Conservation (phyloP, 208 protist species). For the Jaenimonas drosophilae region DNA sequence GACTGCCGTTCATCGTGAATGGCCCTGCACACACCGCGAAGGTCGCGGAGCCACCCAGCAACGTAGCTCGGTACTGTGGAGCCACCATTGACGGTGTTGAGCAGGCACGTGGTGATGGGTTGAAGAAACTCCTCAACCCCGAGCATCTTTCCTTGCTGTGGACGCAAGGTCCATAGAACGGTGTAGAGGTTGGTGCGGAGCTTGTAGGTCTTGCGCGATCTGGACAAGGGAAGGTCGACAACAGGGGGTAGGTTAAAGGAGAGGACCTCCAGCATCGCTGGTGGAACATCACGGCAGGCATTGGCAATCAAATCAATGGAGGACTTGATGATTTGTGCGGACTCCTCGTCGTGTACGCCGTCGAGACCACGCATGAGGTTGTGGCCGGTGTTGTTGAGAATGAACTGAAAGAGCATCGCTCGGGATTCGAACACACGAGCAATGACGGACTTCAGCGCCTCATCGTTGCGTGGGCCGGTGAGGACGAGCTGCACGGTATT, state of each 20-base stretch:
- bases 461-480: slow-evolving; percentile 27
- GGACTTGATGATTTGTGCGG: slow-evolving; percentile 46
- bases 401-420: slow-evolving; percentile 71
- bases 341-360: slow-evolving; percentile 34
- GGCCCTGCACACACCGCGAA: slow-evolving; percentile 56
- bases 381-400: slow-evolving; percentile 63
- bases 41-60: slow-evolving; percentile 78
- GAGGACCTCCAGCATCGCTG: slow-evolving; percentile 34
- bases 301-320: slow-evolving; percentile 71
- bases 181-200: slow-evolving; percentile 61
- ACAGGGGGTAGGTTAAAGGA: slow-evolving; percentile 63
- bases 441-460: slow-evolving; percentile 34
- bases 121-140: slow-evolving; percentile 37
- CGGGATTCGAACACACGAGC: slow-evolving; percentile 58
- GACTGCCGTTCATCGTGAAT: slow-evolving; percentile 25
- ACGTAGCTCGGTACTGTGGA: slow-evolving; percentile 43
- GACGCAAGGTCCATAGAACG: slow-evolving; percentile 44
- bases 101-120: slow-evolving; percentile 61
- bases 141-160: background rate
- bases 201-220: slow-evolving; percentile 65
- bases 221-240: slow-evolving; percentile 65
- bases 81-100: slow-evolving; percentile 37
- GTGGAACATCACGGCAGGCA: slow-evolving; percentile 47
- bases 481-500: slow-evolving; percentile 51
- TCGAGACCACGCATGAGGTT: slow-evolving; percentile 55